Conservation (phyloP, 1,284 basidiomycete genomes). For the Ceratobasidium sp. region DNA sequence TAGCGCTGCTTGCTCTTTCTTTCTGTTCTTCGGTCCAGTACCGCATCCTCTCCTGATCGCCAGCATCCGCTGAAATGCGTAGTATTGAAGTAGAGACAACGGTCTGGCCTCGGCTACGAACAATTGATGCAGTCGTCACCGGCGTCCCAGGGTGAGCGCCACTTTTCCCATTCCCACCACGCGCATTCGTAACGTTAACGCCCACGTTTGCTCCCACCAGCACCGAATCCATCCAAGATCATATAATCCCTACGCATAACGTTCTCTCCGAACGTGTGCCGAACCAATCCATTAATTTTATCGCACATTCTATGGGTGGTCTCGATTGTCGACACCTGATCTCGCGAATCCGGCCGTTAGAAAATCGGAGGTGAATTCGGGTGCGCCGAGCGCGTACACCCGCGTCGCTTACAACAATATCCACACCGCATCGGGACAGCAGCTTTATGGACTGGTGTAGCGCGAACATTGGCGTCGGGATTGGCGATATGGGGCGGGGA, state of each 20-base stretch:
- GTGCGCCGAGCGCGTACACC: conserved; percentile 91
- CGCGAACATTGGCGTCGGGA: conserved; percentile 89
- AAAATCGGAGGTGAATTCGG: no score
- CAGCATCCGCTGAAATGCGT: conserved; percentile 2
- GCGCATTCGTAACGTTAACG: not conserved
- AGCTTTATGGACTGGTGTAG: conserved; percentile 99
- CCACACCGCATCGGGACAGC: conserved; percentile 95
- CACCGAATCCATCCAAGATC: conserved; percentile 90
- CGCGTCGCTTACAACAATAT: conserved; percentile 89
- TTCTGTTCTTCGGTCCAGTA: not conserved
- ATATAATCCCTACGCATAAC: conserved; percentile 83
- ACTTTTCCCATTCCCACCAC: conserved; percentile 13
- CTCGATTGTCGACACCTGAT: conserved; percentile 95
- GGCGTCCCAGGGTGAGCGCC: conserved; percentile 87
- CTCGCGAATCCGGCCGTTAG: conserved; percentile 84
- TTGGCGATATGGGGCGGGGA: no score
- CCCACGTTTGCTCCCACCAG: conserved; percentile 61
- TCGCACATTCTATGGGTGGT: conserved; percentile 98
- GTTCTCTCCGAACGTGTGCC: conserved; percentile 77
- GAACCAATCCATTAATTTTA: conserved; percentile 87
- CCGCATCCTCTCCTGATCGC: not conserved
- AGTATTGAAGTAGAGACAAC: not conserved
- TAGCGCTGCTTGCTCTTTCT: conserved; percentile 17
- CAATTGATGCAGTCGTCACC: conserved; percentile 95
- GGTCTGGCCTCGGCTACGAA: conserved; percentile 68